A percentile compares a stretch with the other conserved stretches of the same genome.
These are phyloP conservation scores for Peronospora destructor DNA, from an alignment of 352 stramenopile genomes.

Conservation along the genomic window DNA sequence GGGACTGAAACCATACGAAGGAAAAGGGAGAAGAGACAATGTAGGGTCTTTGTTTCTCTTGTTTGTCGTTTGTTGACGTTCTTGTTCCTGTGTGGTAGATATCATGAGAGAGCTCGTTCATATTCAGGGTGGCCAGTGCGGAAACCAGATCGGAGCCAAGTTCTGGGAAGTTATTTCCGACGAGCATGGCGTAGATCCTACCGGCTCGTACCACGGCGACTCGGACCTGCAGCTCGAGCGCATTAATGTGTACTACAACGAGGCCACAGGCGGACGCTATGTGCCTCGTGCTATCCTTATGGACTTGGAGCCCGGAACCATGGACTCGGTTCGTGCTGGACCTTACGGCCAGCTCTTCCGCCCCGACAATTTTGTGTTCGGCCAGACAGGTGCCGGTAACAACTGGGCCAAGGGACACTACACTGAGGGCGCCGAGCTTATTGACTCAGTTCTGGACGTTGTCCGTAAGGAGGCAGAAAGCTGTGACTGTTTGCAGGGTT, in stretches of 20 bases:
- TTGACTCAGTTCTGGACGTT: conserved; percentile 97
- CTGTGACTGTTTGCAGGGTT: conserved; percentile 98
- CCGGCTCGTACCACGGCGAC: conserved; percentile 92
- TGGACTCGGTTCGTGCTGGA: conserved; percentile 96
- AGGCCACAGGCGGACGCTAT: conserved; percentile 94
- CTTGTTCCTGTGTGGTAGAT: conserved; percentile 18
- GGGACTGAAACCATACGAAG: conserved; percentile 14
- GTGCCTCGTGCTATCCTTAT: conserved; percentile 97
- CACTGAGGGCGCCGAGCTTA: conserved; percentile 97
- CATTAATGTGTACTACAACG: conserved; percentile 99
- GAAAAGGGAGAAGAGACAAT: conserved; percentile 14
- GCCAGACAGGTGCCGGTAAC: conserved; percentile 96
- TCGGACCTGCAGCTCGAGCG: conserved; percentile 95
- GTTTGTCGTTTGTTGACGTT: conserved; percentile 7
- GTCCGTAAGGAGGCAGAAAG: conserved; percentile 97
- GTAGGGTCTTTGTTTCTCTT: conserved; percentile 21
- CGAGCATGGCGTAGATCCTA: conserved; percentile 92
- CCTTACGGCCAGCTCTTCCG: conserved; percentile 96
- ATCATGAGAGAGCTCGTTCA: conserved; percentile 95
- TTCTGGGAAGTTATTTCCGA: conserved; percentile 97
- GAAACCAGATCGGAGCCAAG: conserved; percentile 98
- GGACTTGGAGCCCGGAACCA: conserved; percentile 98
- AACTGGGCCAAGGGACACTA: conserved; percentile 99
- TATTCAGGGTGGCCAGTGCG: conserved; percentile 97
- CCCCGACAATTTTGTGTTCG: conserved; percentile 99